Evolutionary conservation across 2,329 filamentous ascomycete species (phyloP), one percentile per base, ranked within the genome.

Genomic region (Exophiala phaeomuriformis): DNA sequence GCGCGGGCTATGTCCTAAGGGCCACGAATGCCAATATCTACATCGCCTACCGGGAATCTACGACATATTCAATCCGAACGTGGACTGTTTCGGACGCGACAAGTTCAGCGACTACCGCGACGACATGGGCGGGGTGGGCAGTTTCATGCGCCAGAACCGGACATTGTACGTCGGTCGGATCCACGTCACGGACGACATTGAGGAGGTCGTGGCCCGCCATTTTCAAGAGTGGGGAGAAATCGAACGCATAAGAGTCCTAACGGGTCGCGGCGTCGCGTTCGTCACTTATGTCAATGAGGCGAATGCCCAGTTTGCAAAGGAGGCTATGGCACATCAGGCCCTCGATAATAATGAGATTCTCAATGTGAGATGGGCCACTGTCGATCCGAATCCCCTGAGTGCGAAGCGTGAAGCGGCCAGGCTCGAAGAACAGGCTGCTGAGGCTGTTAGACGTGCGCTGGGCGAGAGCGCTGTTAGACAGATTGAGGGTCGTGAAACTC

Each of bases 161-260:
- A 98, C 93, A 1, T 76, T 98, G 4, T 98, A 98, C 64, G 82
- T 96, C 0, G 93, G 93, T 3, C 78, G 90, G 45, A 96, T 98
- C 68, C 89, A 96, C 69, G 91, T 95, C 35, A 91, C 85, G 8
- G 93, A 97, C 69, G 91, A 97, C 66, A 96, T 97, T 58, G 91
- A 98, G 68, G 93, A 98, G 71, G 82, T 97, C 35, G 91, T 97
- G 4, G 85, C 91, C 31, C 79, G 94, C 9, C 93, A 98, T 71
- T 96, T 97, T 67, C 86, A 89, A 28, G 93, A 98, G 78, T 98
- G 90, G 90, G 93, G 93, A 0, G 86, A 90, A 64, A 76, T 98
- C 47, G 91, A 97, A 68, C 81, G 93, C 42, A 84, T 85, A 44
- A 84, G 93, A 30, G 91, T 97, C 1, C 75, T 98, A 9, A 96